Base-by-base conservation (phyloP, 495 filamentous ascomycete species). In the Thermothielavioides terrestris region DNA sequence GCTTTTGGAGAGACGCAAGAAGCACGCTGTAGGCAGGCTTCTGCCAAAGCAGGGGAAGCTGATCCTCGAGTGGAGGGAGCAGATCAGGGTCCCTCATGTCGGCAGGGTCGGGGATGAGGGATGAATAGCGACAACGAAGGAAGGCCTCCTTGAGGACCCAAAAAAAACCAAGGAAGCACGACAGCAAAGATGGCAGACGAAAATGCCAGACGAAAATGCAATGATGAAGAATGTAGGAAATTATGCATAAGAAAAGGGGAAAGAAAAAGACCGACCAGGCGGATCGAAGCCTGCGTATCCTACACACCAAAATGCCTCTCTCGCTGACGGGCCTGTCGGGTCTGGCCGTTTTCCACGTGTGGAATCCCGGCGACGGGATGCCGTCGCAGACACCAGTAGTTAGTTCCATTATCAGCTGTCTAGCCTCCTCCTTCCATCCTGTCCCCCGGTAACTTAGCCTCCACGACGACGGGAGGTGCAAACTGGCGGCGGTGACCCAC, bases 21-120 rank as follows among this genome's bases (percentile, higher is more conserved):
- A 76, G 64, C 6, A 63, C 63, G 17, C 57, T 44, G 35, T 56
- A 66, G 11, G 66, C 42, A 21, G 73, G 73, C 52, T 66, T 71
- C 61, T 74, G 63, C 71, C 73, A 74, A 35, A 72, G 47, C 30
- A 67, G 71, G 12, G 70, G 67, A 23, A 74, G 67, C 15, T 68
- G 64, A 8, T 50, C 45, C 25, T 49, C 53, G 14, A 37, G 36
- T 6, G 21, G n/a, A 22, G 37, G 30, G 41, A 51, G 22, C 5
- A 43, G 25, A 0, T 23, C 30, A 10, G 32, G 32, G n/a, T 40
- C 37, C 11, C 17, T 48, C 52, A 52, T 60, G 2, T 54, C n/a
- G 2, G 31, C 11, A 20, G 22, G 21, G n/a, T n/a, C n/a, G n/a
- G n/a, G 10, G 22, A 25, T 12, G 34, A 14, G 15, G 21, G 22